phyloP scores from a whole-genome alignment of 1,284 basidiomycete genomes.

The Leccinum fuscescens region DNA sequence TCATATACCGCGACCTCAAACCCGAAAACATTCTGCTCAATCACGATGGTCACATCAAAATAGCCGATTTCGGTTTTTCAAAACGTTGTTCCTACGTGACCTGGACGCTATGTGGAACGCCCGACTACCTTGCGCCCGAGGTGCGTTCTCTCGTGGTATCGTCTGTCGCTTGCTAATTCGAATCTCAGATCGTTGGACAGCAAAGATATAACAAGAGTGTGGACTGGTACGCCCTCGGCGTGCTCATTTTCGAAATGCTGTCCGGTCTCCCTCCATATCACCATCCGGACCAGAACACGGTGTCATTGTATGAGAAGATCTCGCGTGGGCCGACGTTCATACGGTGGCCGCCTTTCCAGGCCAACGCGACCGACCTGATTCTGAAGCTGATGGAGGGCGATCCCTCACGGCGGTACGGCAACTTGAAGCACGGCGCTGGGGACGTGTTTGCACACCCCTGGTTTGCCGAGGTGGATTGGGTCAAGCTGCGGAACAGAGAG shows the following conservation, averaged over 20 bases:
- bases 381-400: slow-evolving; percentile 89
- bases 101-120: slow-evolving; percentile 97
- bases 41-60: slow-evolving; percentile 95
- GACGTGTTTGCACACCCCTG: slow-evolving; percentile 97
- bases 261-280: slow-evolving; percentile 82
- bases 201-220: slow-evolving; percentile 97
- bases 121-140: slow-evolving; percentile 94
- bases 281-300: slow-evolving; percentile 62
- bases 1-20: slow-evolving; percentile 97
- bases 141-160: slow-evolving; percentile 36
- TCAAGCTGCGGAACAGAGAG: slow-evolving; percentile 77
- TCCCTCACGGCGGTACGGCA: slow-evolving; percentile 90
- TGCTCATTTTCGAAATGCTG: slow-evolving; percentile 97
- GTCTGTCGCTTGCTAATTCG: slow-evolving; percentile 1
- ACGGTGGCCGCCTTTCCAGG: slow-evolving; percentile 89
- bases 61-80: slow-evolving; percentile 98
- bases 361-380: slow-evolving; percentile 84
- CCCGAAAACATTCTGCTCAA: slow-evolving; percentile 96
- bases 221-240: slow-evolving; percentile 98
- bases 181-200: slow-evolving; percentile 72
- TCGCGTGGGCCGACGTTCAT: slow-evolving; percentile 74
- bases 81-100: slow-evolving; percentile 89
- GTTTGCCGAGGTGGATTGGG: slow-evolving; percentile 98
- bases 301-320: slow-evolving; percentile 79
- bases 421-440: slow-evolving; percentile 86